phyloP scores from a whole-genome alignment of 495 filamentous ascomycete species.

The Aspergillus egyptiacus region DNA sequence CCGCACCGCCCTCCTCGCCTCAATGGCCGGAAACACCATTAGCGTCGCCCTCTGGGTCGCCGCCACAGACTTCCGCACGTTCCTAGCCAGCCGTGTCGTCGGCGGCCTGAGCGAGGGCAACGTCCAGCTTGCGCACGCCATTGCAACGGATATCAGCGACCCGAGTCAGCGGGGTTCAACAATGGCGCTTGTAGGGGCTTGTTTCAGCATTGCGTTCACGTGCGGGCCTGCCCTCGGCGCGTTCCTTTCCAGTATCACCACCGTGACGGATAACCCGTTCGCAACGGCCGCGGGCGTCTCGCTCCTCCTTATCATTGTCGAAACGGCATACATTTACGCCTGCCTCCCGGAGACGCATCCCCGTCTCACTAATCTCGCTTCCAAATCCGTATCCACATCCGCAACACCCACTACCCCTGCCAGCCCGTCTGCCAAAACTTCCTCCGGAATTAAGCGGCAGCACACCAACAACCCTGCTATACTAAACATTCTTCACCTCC shows the following conservation, averaged over 20 bases:
- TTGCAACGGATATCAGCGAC: conserved; percentile 92
- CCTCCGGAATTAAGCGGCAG: no score
- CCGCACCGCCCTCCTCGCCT: conserved; percentile 78
- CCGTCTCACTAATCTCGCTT: conserved; percentile 29
- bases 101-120: conserved; percentile 95
- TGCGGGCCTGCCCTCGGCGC: conserved; percentile 91
- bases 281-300: conserved; percentile 83
- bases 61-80: conserved; percentile 90
- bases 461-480: conserved; percentile 75
- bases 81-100: conserved; percentile 83
- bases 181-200: conserved; percentile 92
- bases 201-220: conserved; percentile 96
- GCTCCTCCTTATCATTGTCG: conserved; percentile 70
- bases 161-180: conserved; percentile 74
- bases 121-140: conserved; percentile 92
- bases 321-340: conserved; percentile 85
- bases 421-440: neutral
- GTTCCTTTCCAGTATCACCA: conserved; percentile 64
- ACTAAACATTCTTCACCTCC: conserved; percentile 82
- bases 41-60: conserved; percentile 92
- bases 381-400: neutral
- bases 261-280: conserved; percentile 84
- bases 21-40: conserved; percentile 90
- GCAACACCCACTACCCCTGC: conserved; percentile 4
- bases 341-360: conserved; percentile 87